phyloP scores from a whole-genome alignment of 768 basidiomycete genomes.

The Trametes elegans region DNA sequence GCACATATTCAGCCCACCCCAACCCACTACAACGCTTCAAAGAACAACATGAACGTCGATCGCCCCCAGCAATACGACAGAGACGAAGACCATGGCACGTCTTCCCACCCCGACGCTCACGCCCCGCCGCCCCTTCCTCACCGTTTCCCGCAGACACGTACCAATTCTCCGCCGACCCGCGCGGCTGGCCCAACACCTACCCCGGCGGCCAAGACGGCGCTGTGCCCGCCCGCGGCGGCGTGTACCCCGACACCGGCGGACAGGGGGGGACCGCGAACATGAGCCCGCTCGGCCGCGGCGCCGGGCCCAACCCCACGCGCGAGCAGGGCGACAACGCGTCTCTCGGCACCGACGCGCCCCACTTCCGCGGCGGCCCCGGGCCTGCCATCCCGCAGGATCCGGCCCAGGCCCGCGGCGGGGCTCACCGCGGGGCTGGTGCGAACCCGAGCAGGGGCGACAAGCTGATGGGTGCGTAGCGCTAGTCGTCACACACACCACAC shows the following conservation, averaged over 20 bases:
- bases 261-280: background rate
- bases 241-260: background rate
- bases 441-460: conserved; percentile 1
- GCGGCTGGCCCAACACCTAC: background rate
- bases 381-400: background rate
- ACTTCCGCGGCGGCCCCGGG: background rate
- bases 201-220: background rate
- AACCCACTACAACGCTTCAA: no score
- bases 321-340: background rate
- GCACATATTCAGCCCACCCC: no score
- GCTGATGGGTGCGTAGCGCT: conserved; percentile 4
- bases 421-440: background rate
- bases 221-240: background rate
- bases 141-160: no score
- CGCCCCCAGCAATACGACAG: no score
- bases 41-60: no score
- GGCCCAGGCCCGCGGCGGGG: no score
- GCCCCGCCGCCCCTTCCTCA: no score
- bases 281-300: no score
- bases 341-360: background rate
- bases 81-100: no score
- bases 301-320: background rate
- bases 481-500: no score
- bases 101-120: no score
- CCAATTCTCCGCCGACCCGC: background rate